Evolutionary conservation across 2,329 filamentous ascomycete species (phyloP), one percentile per base, ranked within the genome.

Genomic region (Sarocladium strictum): DNA sequence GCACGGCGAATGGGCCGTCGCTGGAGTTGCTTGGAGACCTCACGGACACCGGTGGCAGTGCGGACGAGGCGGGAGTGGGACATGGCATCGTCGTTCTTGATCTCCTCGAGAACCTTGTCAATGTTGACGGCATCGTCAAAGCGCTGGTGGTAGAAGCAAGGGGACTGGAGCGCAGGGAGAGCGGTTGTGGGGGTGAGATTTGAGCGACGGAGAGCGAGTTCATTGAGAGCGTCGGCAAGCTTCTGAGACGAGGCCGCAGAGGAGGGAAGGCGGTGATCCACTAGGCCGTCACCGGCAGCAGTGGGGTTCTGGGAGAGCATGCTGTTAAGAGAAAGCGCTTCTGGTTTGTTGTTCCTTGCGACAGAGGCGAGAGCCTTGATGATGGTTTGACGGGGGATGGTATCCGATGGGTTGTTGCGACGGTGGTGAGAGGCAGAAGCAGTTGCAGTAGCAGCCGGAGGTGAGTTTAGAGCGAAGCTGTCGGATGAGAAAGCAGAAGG

Each of bases 51-150:
- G 0, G 90, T 96, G 52, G 94, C 94, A 1, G 94, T 99, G 75
- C 97, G 93, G 65, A 97, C 90, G 40, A 99, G 81, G 54, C 92
- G 85, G 10, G 90, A 96, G 72, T 97, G 94, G 32, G 91, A 96
- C 77, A 97, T 87, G 71, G 83, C 90, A 63, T 96, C 90, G 62
- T 94, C 87, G 54, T 85, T 87, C 66, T 87, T 86, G 64, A 97
- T 96, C 72, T 99, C 94, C 66, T 97, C 92, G 6, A 99, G 78
- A 5, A 99, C 91, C 71, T 89, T 94, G 62, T 94, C 89, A 56
- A 97, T 90, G 69, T 99, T 90, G 62, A 99, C 90, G 9, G 92
- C 90, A 67, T 96, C 91, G 63, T 97, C 94, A 66, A 99, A 99
- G 58, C 93, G 85, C 72, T 95, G 89, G 73, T 99, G 94, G 74